Evolutionary conservation across 306 rosid genomes (phyloP).

Genomic region (Quillaja saponaria): DNA sequence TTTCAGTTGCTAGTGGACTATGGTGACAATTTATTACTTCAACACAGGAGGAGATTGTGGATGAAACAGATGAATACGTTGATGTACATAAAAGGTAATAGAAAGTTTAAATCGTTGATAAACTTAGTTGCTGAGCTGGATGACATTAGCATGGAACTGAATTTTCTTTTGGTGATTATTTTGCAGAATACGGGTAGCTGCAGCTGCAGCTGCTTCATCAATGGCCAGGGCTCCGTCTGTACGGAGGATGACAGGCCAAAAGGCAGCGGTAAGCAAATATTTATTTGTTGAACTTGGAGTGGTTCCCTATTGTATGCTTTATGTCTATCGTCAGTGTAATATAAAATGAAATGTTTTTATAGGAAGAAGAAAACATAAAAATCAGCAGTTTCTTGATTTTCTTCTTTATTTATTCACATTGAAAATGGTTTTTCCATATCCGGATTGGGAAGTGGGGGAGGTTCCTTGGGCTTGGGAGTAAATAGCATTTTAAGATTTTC

Average conservation of each 20-base stretch:
- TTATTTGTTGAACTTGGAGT: not conserved
- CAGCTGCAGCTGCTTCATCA: constrained; percentile 96
- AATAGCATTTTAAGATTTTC: not conserved
- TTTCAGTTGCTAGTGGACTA: not conserved
- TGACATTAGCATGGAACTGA: constrained; percentile 13
- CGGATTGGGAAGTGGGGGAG: no score
- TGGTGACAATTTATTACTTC: constrained; percentile 24
- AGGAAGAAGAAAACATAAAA: no score
- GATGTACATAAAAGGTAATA: constrained; percentile 93
- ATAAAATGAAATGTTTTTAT: no score
- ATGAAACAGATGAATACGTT: constrained; percentile 93
- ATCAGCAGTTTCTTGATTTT: no score
- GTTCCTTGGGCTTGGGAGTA: no score
- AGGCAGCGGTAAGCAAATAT: constrained; percentile 55
- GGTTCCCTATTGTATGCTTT: constrained; percentile 2
- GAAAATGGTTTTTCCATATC: no score
- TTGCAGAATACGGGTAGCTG: constrained; percentile 93
- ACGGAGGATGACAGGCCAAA: constrained; percentile 63
- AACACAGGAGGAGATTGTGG: constrained; percentile 94
- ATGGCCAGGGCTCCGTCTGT: constrained; percentile 82
- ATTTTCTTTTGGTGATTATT: constrained; percentile 10
- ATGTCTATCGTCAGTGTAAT: not conserved
- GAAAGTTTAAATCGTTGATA: not conserved
- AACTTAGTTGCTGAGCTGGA: constrained; percentile 16
- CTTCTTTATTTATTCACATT: no score